Percentiles rank a stretch among this genome's conserved stretches.
These are phyloP conservation scores for Globisporangium carolinianum DNA, from an alignment of 352 stramenopile species.

Conservation along the genomic window DNA sequence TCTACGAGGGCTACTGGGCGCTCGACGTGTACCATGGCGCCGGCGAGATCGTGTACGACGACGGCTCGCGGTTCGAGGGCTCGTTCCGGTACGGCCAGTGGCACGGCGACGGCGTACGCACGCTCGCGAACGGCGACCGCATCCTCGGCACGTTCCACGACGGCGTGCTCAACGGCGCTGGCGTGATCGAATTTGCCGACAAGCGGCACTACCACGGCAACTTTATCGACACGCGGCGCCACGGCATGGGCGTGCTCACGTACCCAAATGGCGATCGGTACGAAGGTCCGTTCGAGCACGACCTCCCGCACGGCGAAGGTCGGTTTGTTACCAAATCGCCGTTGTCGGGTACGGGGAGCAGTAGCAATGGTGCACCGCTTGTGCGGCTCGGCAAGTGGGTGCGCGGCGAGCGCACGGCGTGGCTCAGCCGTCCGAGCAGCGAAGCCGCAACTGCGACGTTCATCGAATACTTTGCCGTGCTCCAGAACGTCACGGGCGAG, in stretches of 20 bases:
- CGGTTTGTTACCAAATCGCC: slow-evolving; percentile 35
- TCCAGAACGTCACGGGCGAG: slow-evolving; percentile 35
- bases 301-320: slow-evolving; percentile 83
- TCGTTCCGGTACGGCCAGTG: slow-evolving; percentile 59
- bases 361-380: slow-evolving; percentile 37
- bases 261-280: slow-evolving; percentile 88
- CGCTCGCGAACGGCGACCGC: slow-evolving; percentile 44
- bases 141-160: slow-evolving; percentile 54
- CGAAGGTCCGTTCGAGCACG: slow-evolving; percentile 83
- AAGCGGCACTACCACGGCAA: slow-evolving; percentile 61
- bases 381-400: slow-evolving; percentile 60
- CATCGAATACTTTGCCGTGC: slow-evolving; percentile 58
- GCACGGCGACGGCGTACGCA: slow-evolving; percentile 63
- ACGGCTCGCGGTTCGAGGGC: slow-evolving; percentile 60
- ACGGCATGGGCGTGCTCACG: slow-evolving; percentile 76
- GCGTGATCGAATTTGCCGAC: slow-evolving; percentile 61
- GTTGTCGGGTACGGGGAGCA: slow-evolving; percentile 4
- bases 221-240: slow-evolving; percentile 46
- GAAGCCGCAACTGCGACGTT: slow-evolving; percentile 70
- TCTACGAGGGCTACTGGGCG: slow-evolving; percentile 77
- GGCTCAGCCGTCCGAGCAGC: slow-evolving; percentile 64
- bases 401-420: slow-evolving; percentile 48
- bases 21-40: slow-evolving; percentile 59
- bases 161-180: slow-evolving; percentile 47
- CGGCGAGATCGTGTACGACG: slow-evolving; percentile 61